Percentiles rank a stretch among this genome's conserved stretches.
These are phyloP conservation scores for Colletotrichum godetiae DNA, from an alignment of 2,329 filamentous ascomycete species.

Conservation along the genomic window DNA sequence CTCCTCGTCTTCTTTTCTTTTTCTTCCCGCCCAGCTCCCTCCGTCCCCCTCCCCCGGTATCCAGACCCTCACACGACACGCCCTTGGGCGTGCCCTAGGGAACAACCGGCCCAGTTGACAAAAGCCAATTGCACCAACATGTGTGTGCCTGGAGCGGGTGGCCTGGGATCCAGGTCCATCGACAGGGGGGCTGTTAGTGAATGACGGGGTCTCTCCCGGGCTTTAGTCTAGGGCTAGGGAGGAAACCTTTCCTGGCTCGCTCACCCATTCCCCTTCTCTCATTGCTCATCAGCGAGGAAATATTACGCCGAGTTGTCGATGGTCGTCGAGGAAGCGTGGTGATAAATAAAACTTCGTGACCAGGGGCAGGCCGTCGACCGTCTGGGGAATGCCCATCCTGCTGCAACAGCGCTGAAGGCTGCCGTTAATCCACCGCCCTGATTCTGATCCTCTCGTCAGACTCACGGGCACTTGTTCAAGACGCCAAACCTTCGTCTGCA, in stretches of 20 bases:
- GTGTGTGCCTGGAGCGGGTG: conserved; percentile 20
- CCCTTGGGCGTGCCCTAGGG: not conserved
- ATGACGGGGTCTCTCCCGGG: conserved; percentile 13
- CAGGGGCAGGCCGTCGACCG: not conserved
- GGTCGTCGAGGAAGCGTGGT: not conserved
- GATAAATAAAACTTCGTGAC: not conserved
- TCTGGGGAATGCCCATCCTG: not conserved
- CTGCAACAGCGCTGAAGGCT: not conserved
- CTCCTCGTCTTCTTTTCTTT: not conserved
- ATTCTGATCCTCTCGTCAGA: not conserved
- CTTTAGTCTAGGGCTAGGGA: conserved; percentile 6
- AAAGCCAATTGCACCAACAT: conserved; percentile 6
- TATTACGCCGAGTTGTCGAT: not conserved
- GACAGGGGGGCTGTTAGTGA: conserved; percentile 15
- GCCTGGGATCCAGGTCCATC: conserved; percentile 19
- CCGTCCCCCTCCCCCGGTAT: not conserved
- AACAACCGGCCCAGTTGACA: not conserved
- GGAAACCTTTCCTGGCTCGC: not conserved
- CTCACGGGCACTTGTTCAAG: not conserved
- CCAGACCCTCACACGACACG: not conserved
- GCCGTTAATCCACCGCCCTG: conserved; percentile 11
- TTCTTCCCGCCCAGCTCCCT: not conserved
- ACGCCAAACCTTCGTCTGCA: conserved; percentile 3
- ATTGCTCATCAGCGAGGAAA: conserved; percentile 14
- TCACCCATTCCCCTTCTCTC: conserved; percentile 16